phyloP scores from a whole-genome alignment of 1,139 yeast species.

The Pichia sp. region DNA sequence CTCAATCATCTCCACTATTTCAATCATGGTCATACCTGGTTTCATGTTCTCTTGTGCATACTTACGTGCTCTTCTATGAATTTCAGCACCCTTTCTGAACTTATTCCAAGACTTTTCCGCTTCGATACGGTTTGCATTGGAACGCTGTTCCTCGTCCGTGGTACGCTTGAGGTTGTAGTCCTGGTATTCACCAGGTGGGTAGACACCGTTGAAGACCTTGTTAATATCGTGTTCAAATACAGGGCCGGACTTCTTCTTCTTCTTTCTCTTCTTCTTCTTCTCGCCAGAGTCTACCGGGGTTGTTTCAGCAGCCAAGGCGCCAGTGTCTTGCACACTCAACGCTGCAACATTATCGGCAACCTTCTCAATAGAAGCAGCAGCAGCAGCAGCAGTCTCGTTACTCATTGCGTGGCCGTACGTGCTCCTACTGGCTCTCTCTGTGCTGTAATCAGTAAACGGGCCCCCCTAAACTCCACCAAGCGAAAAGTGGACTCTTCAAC shows the following conservation, averaged over 20 bases:
- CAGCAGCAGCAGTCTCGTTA: slow-evolving; percentile 5
- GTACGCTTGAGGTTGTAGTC: slow-evolving; percentile 72
- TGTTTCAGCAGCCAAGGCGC: slow-evolving; percentile 25
- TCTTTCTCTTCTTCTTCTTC: slow-evolving; percentile 44
- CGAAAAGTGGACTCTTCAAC: too few relatives aligned
- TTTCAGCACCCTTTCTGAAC: slow-evolving; percentile 92
- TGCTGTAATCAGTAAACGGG: too few relatives aligned
- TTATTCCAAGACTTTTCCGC: slow-evolving; percentile 68
- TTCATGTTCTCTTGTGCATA: slow-evolving; percentile 66
- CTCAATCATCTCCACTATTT: slow-evolving; percentile 85
- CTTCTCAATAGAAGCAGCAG: slow-evolving; percentile 7
- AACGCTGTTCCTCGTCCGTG: slow-evolving; percentile 81
- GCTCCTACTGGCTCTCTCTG: too few relatives aligned
- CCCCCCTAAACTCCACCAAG: too few relatives aligned
- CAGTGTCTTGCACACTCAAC: not conserved
- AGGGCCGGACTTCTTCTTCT: slow-evolving; percentile 35
- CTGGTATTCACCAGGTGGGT: slow-evolving; percentile 86
- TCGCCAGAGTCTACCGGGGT: slow-evolving; percentile 27
- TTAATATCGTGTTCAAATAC: slow-evolving; percentile 36
- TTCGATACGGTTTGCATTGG: slow-evolving; percentile 53
- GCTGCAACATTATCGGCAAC: slow-evolving; percentile 7
- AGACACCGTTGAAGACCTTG: slow-evolving; percentile 57
- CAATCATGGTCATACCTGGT: slow-evolving; percentile 92
- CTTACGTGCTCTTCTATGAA: slow-evolving; percentile 84
- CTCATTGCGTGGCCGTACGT: too few relatives aligned